Evolutionary conservation across 176 grass and related monocot genomes (phyloP).

Genomic region (Eleusine indica): DNA sequence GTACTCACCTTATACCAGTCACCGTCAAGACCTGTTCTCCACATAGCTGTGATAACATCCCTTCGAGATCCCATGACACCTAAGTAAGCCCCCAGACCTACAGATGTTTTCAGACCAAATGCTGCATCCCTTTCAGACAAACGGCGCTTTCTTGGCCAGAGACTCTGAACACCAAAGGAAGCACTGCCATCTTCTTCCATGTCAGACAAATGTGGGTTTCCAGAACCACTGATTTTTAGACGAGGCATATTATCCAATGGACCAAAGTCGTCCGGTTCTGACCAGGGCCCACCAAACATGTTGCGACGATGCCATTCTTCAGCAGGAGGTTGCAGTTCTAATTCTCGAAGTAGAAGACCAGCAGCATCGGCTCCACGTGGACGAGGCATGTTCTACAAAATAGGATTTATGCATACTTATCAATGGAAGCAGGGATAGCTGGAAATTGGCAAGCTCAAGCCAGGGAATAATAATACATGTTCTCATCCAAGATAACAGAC

Average conservation of each 20-base stretch:
- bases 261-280: constrained; percentile 88
- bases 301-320: constrained; percentile 99
- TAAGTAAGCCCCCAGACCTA: constrained; percentile 90
- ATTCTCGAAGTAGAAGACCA: constrained; percentile 92
- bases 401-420: constrained; percentile 16
- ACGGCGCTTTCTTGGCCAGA: constrained; percentile 94
- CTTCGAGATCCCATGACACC: constrained; percentile 98
- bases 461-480: background rate
- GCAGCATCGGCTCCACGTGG: constrained; percentile 97
- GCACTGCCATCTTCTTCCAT: constrained; percentile 57
- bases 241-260: constrained; percentile 75
- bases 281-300: constrained; percentile 99
- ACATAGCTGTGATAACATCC: constrained; percentile 90
- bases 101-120: constrained; percentile 97
- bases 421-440: background rate
- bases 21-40: constrained; percentile 92
- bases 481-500: background rate
- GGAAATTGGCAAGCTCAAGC: background rate
- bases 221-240: constrained; percentile 64
- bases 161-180: constrained; percentile 61
- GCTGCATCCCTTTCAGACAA: constrained; percentile 96
- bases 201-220: constrained; percentile 45
- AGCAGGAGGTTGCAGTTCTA: constrained; percentile 93
- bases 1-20: constrained; percentile 94
- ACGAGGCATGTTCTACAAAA: constrained; percentile 94